Evolutionary conservation across 768 basidiomycete species (phyloP), one percentile per base, ranked within the genome.

Genomic region (Phylloporus scabripes): DNA sequence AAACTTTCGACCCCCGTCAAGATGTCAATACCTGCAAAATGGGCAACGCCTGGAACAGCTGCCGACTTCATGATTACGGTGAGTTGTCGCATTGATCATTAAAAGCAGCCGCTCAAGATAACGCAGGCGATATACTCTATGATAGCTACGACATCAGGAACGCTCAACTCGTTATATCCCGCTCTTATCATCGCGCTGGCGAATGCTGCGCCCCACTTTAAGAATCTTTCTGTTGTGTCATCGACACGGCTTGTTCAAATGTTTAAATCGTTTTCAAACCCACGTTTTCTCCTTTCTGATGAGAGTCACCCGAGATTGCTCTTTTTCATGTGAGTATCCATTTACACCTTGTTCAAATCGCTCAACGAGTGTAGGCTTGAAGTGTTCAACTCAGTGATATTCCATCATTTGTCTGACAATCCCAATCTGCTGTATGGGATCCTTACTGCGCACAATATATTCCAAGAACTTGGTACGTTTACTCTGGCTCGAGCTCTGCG

Each of bases 231-330:
- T 34, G 80, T 92, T 42, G 81, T 83, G 28, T 82, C 92, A 11
- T 87, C 92, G 3, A 86, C 88, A 5, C 78, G 89, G 15, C 75
- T 99, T 7, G 64, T 94, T 31, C 92, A 96, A 66, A 77, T 98
- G 6, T 92, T 96, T 69, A 84, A 79, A 24, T 91, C 95, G 0
- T 95, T 99, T 63, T 85, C 92, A 5, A 90, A 85, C 51, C 90
- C 96, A 0, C 71, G 82, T 2, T 97, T 97, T 67, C 71, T 98
- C 29, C 70, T 99, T 17, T 84, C 89, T 3, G 96, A 98, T 54
- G 96, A 97, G 67, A 92, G 94, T 7, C 92, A 97, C 62, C 96
- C 96, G 1, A 72, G 96, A 52, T 70, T 97, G 26, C 76, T 97
- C 28, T 98, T 89, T 69, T 96, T 92, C 65, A 85, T 93, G 90